Percentiles rank a stretch among this genome's conserved stretches.
Evolutionary conservation across 495 filamentous ascomycete genomes (phyloP).

Genomic region (Emericellopsis terricola): DNA sequence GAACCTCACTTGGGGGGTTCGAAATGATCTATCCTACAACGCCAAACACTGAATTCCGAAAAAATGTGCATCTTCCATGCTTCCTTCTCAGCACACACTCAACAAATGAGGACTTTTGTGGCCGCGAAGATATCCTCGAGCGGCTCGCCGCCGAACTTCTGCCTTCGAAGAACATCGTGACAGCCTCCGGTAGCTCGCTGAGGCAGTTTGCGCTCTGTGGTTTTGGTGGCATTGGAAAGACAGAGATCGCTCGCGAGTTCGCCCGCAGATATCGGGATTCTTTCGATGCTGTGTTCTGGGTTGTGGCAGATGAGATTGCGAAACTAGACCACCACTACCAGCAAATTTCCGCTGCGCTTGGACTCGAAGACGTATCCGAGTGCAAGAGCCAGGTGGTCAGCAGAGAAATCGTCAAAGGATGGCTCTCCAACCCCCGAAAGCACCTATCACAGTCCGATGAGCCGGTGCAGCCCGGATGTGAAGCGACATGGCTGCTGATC

Average conservation of each 20-base stretch:
- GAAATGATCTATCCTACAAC: not conserved
- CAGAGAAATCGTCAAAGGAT: constrained; percentile 15
- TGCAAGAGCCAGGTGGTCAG: constrained; percentile 10
- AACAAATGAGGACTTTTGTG: constrained; percentile 11
- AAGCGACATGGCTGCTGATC: constrained; percentile 17
- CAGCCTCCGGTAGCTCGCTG: constrained; percentile 3
- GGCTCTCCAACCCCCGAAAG: constrained; percentile 14
- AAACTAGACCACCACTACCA: constrained; percentile 13
- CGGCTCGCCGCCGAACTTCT: constrained; percentile 8
- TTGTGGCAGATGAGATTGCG: constrained; percentile 14
- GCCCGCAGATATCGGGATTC: constrained; percentile 5
- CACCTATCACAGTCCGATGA: constrained; percentile 4
- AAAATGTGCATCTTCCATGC: not conserved
- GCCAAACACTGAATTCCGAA: not conserved
- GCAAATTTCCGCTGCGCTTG: constrained; percentile 13
- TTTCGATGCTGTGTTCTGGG: constrained; percentile 24
- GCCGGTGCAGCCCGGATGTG: constrained; percentile 1
- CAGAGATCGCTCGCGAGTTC: constrained; percentile 16
- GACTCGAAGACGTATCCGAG: constrained; percentile 13
- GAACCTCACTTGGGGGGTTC: not conserved
- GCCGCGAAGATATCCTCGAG: constrained; percentile 12
- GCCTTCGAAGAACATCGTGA: constrained; percentile 1
- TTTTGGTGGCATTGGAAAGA: constrained; percentile 22
- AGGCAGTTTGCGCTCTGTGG: constrained; percentile 15
- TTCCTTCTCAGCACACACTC: not conserved